Percentiles rank a stretch among this genome's conserved stretches.
These are phyloP conservation scores for Backusella tarrabulga DNA, from an alignment of 192 early-diverging fungal species.

Conservation along the genomic window DNA sequence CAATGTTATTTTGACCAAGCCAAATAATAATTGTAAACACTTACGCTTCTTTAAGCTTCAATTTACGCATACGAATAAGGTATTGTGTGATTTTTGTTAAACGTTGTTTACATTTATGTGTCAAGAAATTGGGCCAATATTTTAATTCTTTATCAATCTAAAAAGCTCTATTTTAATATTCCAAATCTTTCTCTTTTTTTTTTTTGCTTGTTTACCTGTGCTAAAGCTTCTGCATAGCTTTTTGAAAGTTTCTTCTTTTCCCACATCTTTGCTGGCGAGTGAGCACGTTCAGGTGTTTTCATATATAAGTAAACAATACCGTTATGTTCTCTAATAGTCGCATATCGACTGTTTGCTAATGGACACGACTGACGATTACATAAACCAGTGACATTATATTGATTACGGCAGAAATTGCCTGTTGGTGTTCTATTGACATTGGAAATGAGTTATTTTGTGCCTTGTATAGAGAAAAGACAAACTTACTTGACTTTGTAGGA, in stretches of 20 bases:
- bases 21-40: not conserved
- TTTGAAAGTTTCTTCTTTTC: conserved; percentile 85
- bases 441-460: not conserved
- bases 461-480: not conserved
- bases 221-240: conserved; percentile 85
- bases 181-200: not conserved
- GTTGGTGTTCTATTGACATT: conserved; percentile 62
- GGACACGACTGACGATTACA: conserved; percentile 95
- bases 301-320: conserved; percentile 89
- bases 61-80: conserved; percentile 89
- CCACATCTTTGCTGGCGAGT: conserved; percentile 93
- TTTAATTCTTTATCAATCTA: conserved; percentile 88
- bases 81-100: conserved; percentile 96
- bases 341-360: conserved; percentile 92
- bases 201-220: conserved; percentile 45
- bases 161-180: not conserved
- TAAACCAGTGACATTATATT: conserved; percentile 94
- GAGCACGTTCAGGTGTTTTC: conserved; percentile 94
- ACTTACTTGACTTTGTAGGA: conserved; percentile 96
- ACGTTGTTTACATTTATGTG: conserved; percentile 96
- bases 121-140: conserved; percentile 89
- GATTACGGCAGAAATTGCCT: conserved; percentile 93
- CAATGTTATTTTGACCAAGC: not conserved
- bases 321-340: conserved; percentile 86
- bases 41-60: conserved; percentile 76